Percentiles rank a stretch among this genome's conserved stretches.
phyloP scores from a whole-genome alignment of 495 filamentous ascomycete genomes.

The Sphaerosporella brunnea region DNA sequence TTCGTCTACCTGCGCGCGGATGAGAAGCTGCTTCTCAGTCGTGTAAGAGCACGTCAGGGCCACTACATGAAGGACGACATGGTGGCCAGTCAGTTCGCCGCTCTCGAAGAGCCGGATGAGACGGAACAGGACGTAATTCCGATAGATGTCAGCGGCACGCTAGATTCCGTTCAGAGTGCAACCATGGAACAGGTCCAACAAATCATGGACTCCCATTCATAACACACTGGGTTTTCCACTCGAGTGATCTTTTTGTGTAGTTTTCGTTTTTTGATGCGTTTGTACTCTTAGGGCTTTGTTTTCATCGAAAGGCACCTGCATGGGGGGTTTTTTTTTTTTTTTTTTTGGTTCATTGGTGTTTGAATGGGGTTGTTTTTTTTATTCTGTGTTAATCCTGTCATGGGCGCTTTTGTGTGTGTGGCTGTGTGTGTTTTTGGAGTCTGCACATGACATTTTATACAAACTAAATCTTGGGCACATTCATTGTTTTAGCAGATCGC shows the following conservation, averaged over 20 bases:
- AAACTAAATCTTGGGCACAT: too few relatives aligned
- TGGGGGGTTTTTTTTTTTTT: conserved; percentile 1
- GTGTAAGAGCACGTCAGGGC: conserved; percentile 46
- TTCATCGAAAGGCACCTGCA: conserved; percentile 2
- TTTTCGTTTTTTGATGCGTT: conserved; percentile 7
- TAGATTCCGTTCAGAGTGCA: conserved; percentile 47
- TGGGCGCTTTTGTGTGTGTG: conserved; percentile 10
- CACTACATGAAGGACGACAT: conserved; percentile 97
- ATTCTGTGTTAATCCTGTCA: conserved; percentile 7
- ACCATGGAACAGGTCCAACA: conserved; percentile 38
- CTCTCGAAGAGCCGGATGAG: conserved; percentile 59
- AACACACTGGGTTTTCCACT: too few relatives aligned
- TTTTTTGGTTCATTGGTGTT: not conserved
- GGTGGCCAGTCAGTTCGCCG: conserved; percentile 83
- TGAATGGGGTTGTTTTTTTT: conserved; percentile 7
- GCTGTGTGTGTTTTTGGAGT: too few relatives aligned
- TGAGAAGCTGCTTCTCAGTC: conserved; percentile 52
- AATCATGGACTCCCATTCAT: conserved; percentile 17
- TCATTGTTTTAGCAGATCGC: too few relatives aligned
- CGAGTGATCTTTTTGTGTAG: not conserved
- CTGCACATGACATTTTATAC: too few relatives aligned
- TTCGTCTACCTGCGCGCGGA: conserved; percentile 79
- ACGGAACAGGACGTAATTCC: conserved; percentile 72
- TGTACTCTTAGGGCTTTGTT: too few relatives aligned
- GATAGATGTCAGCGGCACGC: conserved; percentile 54